These are phyloP conservation scores for Dendrothele bispora DNA, from an alignment of 768 basidiomycete species.

Conservation along the genomic window DNA sequence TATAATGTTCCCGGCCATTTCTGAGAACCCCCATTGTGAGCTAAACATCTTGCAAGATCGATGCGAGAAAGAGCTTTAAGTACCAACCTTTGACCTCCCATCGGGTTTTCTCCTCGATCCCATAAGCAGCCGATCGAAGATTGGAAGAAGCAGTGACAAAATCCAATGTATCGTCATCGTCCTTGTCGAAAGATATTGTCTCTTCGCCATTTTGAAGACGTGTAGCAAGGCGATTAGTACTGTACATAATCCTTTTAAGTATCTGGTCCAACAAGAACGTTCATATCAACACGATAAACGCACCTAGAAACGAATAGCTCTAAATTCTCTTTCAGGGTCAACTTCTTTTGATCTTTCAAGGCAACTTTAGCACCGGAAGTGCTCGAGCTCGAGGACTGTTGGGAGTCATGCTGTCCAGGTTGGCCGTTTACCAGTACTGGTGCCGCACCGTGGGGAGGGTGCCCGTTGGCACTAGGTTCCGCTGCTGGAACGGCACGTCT, in stretches of 20 bases:
- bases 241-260: conserved; percentile 30
- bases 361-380: conserved; percentile 10
- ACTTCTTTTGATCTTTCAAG: conserved; percentile 79
- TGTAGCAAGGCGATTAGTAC: conserved; percentile 75
- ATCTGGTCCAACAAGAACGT: neutral
- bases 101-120: conserved; percentile 83
- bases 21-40: conserved; percentile 36
- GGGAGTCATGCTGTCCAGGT: conserved; percentile 21
- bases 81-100: conserved; percentile 92
- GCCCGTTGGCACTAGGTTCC: conserved; percentile 16
- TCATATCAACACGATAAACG: conserved; percentile 5
- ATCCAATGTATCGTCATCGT: conserved; percentile 95
- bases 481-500: conserved; percentile 20
- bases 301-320: conserved; percentile 86
- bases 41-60: neutral
- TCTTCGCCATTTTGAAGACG: conserved; percentile 67
- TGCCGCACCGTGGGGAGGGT: conserved; percentile 2
- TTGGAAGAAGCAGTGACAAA: conserved; percentile 97
- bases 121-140: conserved; percentile 86
- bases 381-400: too few relatives aligned
- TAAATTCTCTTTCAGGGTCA: conserved; percentile 80
- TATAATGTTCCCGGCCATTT: conserved; percentile 99
- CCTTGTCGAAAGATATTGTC: conserved; percentile 91
- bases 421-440: conserved; percentile 11
- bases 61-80: neutral